Evolutionary conservation across 2,329 filamentous ascomycete species (phyloP), one percentile per base, ranked within the genome.

Genomic region (Pyrenophora seminiperda): DNA sequence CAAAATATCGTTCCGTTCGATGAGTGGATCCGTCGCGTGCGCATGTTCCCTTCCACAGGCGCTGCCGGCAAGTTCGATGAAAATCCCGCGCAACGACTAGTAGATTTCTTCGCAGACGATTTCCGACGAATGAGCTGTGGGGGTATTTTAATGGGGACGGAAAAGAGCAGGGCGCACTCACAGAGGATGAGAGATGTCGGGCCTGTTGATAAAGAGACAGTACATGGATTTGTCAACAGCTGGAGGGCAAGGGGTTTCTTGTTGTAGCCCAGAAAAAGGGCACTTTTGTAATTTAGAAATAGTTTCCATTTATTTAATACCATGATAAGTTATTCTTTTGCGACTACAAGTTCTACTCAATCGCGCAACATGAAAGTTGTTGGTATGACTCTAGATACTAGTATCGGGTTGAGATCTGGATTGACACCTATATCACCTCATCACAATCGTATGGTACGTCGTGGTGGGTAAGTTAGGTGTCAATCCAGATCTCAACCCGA

Each of bases 81-180:
- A 7, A 74, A 75, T 37, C 72, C 73, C 0, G 72, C 73, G 1
- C 41, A 39, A 2, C 60, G 44, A 20, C 47, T 74, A 13, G 27
- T 71, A 0, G 70, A 71, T 3, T 76, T 74, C 50, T 54, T 75
- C 3, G 67, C 71, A 7, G 39, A 50, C 4, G 54, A 75, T 42
- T 75, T 70, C 41, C 5, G 70, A 20, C 68, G 75, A 19, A 80
- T 80, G 77, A 74, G 73, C 0, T 79, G 77, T 54, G 76, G 76
- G 6, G 76, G 75, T 0, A 44, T 80, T 3, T 20, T 79, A 1
- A 32, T 80, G 36, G 76, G 72, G 43, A 75, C 72, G 1, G 48
- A 58, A 9, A 67, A 69, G 20, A 60, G 64, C 3, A 46, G 41
- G 1, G 64, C 73, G 52, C 71, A 78, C 59, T 79, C 77, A 0